Evolutionary conservation across 2,329 filamentous ascomycete species (phyloP).

Genomic region (Bipolaris sorokiniana): DNA sequence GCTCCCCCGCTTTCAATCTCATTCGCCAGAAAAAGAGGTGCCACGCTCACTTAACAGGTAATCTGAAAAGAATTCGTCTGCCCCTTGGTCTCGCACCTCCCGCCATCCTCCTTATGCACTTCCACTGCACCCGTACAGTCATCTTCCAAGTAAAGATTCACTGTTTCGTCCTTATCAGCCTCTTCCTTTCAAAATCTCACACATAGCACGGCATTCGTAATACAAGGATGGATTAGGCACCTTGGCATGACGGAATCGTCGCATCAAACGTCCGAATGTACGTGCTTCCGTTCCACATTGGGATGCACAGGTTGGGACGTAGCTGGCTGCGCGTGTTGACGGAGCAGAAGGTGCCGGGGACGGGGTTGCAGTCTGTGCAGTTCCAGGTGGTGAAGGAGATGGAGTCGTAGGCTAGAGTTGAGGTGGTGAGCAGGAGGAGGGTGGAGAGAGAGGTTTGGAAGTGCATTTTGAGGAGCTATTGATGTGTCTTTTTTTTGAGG

Average conservation of each 20-base stretch:
- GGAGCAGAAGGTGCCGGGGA: constrained; percentile 1
- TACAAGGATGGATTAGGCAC: background rate
- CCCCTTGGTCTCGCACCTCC: background rate
- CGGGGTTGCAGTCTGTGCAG: constrained; percentile 2
- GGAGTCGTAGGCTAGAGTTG: background rate
- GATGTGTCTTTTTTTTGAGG: background rate
- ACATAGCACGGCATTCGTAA: too few species aligned
- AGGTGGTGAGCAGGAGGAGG: background rate
- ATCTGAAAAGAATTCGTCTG: constrained; percentile 1
- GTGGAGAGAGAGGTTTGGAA: background rate
- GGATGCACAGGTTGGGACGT: background rate
- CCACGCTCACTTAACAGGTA: background rate
- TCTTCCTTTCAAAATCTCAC: background rate
- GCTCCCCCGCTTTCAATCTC: too few species aligned
- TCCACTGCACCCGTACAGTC: background rate
- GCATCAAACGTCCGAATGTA: background rate
- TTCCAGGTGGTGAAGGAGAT: constrained; percentile 7
- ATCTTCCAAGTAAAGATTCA: background rate
- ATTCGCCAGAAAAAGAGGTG: background rate
- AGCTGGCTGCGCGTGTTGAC: constrained; percentile 1
- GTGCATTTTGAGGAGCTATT: background rate
- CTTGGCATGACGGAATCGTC: background rate
- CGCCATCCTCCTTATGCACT: background rate
- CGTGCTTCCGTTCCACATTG: constrained; percentile 2
- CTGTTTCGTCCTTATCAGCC: background rate